Percentiles rank a stretch among this genome's conserved stretches.
Evolutionary conservation across 1,139 yeast genomes (phyloP).

Genomic region (Pichia sp.): DNA sequence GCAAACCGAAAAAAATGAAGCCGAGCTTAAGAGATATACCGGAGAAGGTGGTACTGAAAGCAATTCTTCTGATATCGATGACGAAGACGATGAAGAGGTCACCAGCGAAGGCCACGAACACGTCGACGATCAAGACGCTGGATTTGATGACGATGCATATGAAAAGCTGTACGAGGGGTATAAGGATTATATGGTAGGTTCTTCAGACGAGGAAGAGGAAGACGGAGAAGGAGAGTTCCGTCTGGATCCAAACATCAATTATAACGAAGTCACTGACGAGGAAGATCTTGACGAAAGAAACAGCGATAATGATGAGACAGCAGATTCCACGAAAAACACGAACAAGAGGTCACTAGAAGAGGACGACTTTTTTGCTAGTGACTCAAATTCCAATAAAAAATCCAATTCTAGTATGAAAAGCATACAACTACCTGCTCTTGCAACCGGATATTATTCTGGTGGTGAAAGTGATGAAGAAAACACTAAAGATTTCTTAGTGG

Average conservation of each 20-base stretch:
- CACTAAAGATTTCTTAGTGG: slow-evolving; percentile 51
- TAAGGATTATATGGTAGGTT: slow-evolving; percentile 51
- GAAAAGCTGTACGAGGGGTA: slow-evolving; percentile 40
- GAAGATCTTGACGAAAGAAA: slow-evolving; percentile 28
- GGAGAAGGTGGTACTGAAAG: slow-evolving; percentile 33
- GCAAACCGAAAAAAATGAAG: slow-evolving; percentile 24
- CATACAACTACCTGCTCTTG: slow-evolving; percentile 60
- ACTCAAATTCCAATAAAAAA: slow-evolving; percentile 23
- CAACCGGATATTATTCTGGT: slow-evolving; percentile 79
- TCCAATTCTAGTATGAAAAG: slow-evolving; percentile 24
- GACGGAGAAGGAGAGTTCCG: slow-evolving; percentile 27
- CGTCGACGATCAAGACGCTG: slow-evolving; percentile 11
- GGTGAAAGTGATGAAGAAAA: slow-evolving; percentile 53
- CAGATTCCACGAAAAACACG: slow-evolving; percentile 21
- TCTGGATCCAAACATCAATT: slow-evolving; percentile 44
- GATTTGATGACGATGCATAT: slow-evolving; percentile 10
- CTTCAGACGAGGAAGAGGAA: slow-evolving; percentile 49
- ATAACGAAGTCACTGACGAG: slow-evolving; percentile 63
- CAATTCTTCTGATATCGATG: neutral
- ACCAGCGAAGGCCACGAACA: slow-evolving; percentile 25
- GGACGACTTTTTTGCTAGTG: slow-evolving; percentile 43
- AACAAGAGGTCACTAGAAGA: slow-evolving; percentile 29
- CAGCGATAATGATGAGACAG: slow-evolving; percentile 26
- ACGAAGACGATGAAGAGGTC: slow-evolving; percentile 20
- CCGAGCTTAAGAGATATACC: slow-evolving; percentile 30